phyloP scores from a whole-genome alignment of 2,329 filamentous ascomycete genomes.

The Aspergillus fijiensis region DNA sequence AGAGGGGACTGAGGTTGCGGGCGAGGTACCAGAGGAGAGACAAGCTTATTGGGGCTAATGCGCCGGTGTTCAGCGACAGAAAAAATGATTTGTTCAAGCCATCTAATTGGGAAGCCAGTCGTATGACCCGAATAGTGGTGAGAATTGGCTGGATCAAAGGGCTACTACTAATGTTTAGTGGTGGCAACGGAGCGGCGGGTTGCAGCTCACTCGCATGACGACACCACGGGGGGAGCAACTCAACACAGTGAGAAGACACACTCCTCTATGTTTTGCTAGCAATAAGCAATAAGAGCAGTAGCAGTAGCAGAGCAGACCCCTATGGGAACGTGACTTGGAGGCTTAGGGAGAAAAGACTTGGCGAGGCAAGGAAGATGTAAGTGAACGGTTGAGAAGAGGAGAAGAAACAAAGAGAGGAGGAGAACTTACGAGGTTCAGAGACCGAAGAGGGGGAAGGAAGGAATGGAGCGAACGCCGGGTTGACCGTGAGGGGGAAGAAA shows the following conservation, averaged over 20 bases:
- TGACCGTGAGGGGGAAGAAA: conserved; percentile 12
- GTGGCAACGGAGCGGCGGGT: conserved; percentile 1
- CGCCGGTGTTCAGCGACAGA: background rate
- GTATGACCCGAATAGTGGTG: conserved; percentile 4
- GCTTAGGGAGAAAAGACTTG: background rate
- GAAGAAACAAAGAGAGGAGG: background rate
- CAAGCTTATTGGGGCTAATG: background rate
- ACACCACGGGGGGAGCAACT: background rate
- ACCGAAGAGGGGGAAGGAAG: background rate
- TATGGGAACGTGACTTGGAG: background rate
- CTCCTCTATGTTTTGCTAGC: no score
- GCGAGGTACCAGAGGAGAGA: conserved; percentile 1
- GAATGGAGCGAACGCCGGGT: conserved; percentile 4
- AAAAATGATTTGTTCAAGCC: background rate
- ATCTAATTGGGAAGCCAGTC: conserved; percentile 4
- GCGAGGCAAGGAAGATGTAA: background rate
- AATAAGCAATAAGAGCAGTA: background rate
- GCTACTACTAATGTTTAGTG: background rate
- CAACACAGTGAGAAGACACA: no score
- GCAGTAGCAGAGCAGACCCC: background rate
- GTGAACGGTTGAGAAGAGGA: background rate
- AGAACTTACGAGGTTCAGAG: background rate
- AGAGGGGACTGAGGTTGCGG: conserved; percentile 5
- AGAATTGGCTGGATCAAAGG: background rate
- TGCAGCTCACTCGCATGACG: conserved; percentile 10